phyloP scores from a whole-genome alignment of 2,329 filamentous ascomycete species.

The Colletotrichum ledebouriae region DNA sequence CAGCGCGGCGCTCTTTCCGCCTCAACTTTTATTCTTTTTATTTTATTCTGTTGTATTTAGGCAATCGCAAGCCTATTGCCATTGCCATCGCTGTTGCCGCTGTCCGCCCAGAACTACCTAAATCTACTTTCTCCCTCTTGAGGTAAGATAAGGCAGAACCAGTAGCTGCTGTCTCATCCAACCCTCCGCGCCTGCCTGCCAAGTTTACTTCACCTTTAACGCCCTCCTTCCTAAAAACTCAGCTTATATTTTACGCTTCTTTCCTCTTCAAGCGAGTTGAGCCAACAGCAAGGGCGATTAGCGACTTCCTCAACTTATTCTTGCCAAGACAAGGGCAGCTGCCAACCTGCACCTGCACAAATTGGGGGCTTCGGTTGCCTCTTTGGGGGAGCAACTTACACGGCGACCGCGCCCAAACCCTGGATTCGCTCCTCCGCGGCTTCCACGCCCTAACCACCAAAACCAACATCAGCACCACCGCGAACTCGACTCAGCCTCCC shows the following conservation, averaged over 20 bases:
- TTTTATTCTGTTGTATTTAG: not conserved
- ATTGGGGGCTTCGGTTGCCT: constrained; percentile 14
- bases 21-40: constrained; percentile 4
- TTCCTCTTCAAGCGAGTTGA: not conserved
- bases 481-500: constrained; percentile 31
- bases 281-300: not conserved
- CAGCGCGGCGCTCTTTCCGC: not conserved
- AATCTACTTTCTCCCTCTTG: not conserved
- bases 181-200: not conserved
- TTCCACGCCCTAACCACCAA: no score
- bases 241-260: not conserved
- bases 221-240: constrained; percentile 10
- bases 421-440: no score
- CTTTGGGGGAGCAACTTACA: constrained; percentile 29
- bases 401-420: not conserved
- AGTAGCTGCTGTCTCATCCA: not conserved
- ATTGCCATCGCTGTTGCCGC: not conserved
- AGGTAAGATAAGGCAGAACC: no score
- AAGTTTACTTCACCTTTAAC: constrained; percentile 8
- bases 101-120: not conserved
- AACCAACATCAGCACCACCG: no score
- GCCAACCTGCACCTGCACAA: constrained; percentile 11
- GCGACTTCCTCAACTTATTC: not conserved
- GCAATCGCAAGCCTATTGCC: not conserved
- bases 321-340: not conserved